phyloP scores from a whole-genome alignment of 257 asterid species.

The Cordia subcordata region DNA sequence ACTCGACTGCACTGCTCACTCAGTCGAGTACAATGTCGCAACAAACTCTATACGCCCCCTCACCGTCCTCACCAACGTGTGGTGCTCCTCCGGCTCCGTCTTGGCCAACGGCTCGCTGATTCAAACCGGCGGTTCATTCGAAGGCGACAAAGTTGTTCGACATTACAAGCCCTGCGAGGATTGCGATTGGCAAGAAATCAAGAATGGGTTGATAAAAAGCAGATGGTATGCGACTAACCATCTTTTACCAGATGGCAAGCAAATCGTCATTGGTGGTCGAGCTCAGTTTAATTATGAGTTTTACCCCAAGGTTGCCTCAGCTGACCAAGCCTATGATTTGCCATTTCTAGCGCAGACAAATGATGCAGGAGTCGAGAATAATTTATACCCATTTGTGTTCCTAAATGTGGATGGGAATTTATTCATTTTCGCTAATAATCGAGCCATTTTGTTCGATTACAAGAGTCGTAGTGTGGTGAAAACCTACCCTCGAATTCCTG shows the following conservation, averaged over 20 bases:
- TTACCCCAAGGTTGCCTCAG: conserved; percentile 4
- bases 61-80: conserved; percentile 44
- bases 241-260: conserved; percentile 1
- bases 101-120: conserved; percentile 36
- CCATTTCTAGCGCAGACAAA: conserved; percentile 8
- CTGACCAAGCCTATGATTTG: background rate
- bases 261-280: conserved; percentile 13
- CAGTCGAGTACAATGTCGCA: conserved; percentile 46
- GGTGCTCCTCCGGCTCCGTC: conserved; percentile 68
- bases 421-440: conserved; percentile 43
- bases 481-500: conserved; percentile 36
- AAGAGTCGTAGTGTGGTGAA: conserved; percentile 17
- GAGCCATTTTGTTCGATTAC: conserved; percentile 37
- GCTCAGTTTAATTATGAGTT: conserved; percentile 4
- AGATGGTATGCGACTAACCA: conserved; percentile 16
- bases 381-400: conserved; percentile 35
- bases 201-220: conserved; percentile 17
- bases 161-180: conserved; percentile 23
- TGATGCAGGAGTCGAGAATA: conserved; percentile 2
- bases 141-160: conserved; percentile 38
- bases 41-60: conserved; percentile 49
- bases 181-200: conserved; percentile 48
- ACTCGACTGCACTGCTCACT: conserved; percentile 60
- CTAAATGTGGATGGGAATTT: conserved; percentile 43
- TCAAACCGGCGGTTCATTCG: conserved; percentile 50